phyloP scores from a whole-genome alignment of 2,329 filamentous ascomycete genomes.

The Calycina herbarum region DNA sequence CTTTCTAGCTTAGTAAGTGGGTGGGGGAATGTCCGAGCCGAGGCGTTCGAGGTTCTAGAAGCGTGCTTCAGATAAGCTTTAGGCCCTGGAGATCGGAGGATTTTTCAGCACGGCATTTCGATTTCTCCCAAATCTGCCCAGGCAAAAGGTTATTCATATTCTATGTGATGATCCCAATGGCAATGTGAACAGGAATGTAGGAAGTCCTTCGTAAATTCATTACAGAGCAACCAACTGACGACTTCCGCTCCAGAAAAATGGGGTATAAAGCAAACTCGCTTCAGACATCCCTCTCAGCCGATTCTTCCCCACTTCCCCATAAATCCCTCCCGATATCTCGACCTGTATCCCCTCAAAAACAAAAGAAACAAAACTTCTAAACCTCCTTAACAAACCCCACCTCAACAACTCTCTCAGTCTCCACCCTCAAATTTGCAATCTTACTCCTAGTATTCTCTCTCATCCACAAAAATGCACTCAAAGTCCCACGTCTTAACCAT shows the following conservation, averaged over 20 bases:
- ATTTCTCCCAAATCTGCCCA: too few species aligned
- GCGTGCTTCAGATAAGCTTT: neutral
- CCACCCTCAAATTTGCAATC: slow-evolving; percentile 61
- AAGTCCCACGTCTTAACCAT: slow-evolving; percentile 44
- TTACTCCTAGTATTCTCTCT: slow-evolving; percentile 66
- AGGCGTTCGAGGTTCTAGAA: too few species aligned
- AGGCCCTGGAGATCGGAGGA: neutral
- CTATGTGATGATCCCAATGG: too few species aligned
- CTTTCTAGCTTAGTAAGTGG: neutral
- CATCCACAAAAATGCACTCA: slow-evolving; percentile 62
- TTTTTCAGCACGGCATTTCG: neutral
- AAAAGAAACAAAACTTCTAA: slow-evolving; percentile 30
- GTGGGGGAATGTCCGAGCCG: too few species aligned
- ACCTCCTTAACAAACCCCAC: slow-evolving; percentile 70
- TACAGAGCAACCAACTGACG: neutral
- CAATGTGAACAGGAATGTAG: too few species aligned
- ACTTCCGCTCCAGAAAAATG: neutral
- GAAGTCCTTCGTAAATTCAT: too few species aligned
- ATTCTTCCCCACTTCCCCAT: neutral
- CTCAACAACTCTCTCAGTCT: slow-evolving; percentile 62
- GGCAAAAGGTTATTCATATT: too few species aligned
- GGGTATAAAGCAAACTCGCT: neutral
- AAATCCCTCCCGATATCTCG: neutral
- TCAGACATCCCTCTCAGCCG: neutral
- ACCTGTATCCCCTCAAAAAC: neutral